Evolutionary conservation across 371 early-diverging fungal genomes (phyloP).

Genomic region (Haplosporangium sp.): DNA sequence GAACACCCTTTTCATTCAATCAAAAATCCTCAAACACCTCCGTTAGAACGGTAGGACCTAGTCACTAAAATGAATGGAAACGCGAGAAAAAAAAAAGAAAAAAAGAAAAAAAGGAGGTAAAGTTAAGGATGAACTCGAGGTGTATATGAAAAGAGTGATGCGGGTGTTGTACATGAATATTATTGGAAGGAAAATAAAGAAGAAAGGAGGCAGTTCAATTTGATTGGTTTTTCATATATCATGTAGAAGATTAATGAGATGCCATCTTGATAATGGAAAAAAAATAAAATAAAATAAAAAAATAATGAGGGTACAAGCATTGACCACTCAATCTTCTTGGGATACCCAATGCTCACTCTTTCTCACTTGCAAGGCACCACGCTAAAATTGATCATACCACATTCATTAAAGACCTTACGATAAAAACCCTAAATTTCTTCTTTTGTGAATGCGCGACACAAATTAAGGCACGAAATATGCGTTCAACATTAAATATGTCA

Average conservation of each 20-base stretch:
- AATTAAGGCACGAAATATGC: not conserved
- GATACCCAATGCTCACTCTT: too few species aligned
- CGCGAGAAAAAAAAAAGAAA: not conserved
- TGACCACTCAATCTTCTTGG: too few species aligned
- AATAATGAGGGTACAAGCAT: not conserved
- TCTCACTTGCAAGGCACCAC: too few species aligned
- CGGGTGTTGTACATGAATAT: not conserved
- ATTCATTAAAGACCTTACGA: not conserved
- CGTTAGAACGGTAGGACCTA: not conserved
- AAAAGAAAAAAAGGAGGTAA: conserved; percentile 14
- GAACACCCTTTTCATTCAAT: conserved; percentile 12
- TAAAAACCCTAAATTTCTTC: not conserved
- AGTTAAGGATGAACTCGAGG: conserved; percentile 16
- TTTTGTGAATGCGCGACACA: not conserved
- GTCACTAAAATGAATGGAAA: conserved; percentile 1
- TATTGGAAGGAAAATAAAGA: not conserved
- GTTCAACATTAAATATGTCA: not conserved
- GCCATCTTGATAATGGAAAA: not conserved
- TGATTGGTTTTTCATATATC: not conserved
- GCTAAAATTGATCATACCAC: not conserved
- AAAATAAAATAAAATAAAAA: not conserved
- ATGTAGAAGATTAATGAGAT: not conserved
- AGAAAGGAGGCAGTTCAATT: not conserved
- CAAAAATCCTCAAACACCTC: conserved; percentile 22
- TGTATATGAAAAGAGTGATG: not conserved